Evolutionary conservation across 2,329 filamentous ascomycete genomes (phyloP).

Genomic region (Verticillium zaregamsianum): DNA sequence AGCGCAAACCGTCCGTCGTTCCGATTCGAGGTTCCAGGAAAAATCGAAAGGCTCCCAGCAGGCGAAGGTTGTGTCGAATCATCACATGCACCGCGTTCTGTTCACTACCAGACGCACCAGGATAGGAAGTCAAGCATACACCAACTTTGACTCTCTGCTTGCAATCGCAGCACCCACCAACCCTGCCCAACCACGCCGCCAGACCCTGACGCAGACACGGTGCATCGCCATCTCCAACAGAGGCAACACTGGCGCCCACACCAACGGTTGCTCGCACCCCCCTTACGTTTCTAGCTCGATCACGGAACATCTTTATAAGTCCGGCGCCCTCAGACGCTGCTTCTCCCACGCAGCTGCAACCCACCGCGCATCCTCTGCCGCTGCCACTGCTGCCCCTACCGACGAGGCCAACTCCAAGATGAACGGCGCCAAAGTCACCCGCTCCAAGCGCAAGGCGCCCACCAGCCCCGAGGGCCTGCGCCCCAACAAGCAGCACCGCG

Average conservation of each 20-base stretch:
- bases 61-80: background rate
- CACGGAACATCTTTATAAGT: background rate
- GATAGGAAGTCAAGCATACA: background rate
- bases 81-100: background rate
- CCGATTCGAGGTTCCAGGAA: background rate
- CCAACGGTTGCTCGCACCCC: background rate
- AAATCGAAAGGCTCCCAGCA: background rate
- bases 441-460: constrained; percentile 50
- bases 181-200: background rate
- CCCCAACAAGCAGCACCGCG: constrained; percentile 37
- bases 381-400: background rate
- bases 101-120: background rate
- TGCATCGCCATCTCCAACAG: background rate
- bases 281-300: background rate
- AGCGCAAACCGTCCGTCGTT: background rate
- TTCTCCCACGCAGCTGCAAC: background rate
- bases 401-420: constrained; percentile 24
- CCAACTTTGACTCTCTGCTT: background rate
- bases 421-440: constrained; percentile 37
- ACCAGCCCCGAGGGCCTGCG: constrained; percentile 33
- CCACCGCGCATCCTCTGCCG: background rate
- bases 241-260: background rate
- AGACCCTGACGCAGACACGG: background rate
- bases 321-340: background rate
- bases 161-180: background rate